Conservation (phyloP, 345 rosid species). For the Pugionium cornutum region DNA sequence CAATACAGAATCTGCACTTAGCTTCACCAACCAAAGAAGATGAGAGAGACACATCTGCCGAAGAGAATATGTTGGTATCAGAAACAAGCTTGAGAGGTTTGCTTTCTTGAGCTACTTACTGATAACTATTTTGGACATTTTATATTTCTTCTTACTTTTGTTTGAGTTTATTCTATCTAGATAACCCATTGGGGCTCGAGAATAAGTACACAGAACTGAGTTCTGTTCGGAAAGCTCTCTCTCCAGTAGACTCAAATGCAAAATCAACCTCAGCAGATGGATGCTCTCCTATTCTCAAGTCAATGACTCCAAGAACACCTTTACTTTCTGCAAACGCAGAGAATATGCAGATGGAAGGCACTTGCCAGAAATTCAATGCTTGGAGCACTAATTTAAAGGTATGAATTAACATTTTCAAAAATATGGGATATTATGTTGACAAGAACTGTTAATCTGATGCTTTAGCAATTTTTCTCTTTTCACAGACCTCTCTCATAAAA, state of each 20-base stretch:
- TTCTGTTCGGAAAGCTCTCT: constrained; percentile 61
- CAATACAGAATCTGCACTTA: constrained; percentile 41
- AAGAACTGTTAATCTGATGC: not conserved
- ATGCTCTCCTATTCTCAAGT: constrained; percentile 38
- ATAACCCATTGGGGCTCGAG: not conserved
- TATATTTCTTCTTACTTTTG: not conserved
- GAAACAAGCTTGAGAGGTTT: constrained; percentile 43
- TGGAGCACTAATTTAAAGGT: constrained; percentile 68
- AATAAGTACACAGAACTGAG: constrained; percentile 34
- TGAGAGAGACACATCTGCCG: no score
- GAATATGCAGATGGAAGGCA: constrained; percentile 39
- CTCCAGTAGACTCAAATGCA: constrained; percentile 54
- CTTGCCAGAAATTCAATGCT: constrained; percentile 56
- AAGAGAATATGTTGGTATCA: no score
- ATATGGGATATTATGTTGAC: not conserved
- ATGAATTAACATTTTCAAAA: constrained; percentile 12
- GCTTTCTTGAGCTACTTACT: constrained; percentile 18
- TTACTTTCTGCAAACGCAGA: constrained; percentile 29
- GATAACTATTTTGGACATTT: not conserved
- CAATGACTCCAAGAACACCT: constrained; percentile 57
- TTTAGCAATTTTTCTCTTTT: constrained; percentile 9
- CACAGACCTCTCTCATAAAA: constrained; percentile 60
- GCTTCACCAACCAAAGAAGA: no score
- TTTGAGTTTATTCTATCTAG: constrained; percentile 22
- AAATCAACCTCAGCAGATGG: constrained; percentile 34